Evolutionary conservation across 2,329 filamentous ascomycete genomes (phyloP).

Genomic region (Penicillium sp.): DNA sequence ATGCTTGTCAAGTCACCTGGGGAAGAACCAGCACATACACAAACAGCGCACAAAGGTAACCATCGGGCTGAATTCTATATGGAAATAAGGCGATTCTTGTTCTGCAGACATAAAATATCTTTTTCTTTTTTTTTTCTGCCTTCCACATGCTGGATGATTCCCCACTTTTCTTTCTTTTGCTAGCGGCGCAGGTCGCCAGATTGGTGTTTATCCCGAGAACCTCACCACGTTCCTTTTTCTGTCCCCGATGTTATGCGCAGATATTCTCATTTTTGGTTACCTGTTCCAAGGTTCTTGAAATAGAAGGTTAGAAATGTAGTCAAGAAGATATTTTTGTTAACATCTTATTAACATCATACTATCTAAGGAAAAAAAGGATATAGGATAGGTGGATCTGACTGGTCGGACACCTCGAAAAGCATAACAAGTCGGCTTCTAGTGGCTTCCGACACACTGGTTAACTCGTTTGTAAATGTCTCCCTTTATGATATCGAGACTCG

Average conservation of each 20-base stretch:
- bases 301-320: background rate
- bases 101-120: background rate
- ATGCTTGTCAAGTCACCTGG: background rate
- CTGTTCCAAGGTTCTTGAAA: background rate
- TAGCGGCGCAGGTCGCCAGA: slow-evolving; percentile 17
- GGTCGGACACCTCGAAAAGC: slow-evolving; percentile 16
- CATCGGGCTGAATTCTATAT: background rate
- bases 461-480: background rate
- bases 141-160: background rate
- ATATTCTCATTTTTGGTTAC: background rate
- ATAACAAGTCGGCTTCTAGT: slow-evolving; percentile 4
- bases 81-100: background rate
- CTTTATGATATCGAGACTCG: background rate
- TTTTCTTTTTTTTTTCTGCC: background rate
- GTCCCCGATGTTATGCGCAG: background rate
- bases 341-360: no score
- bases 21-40: background rate
- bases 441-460: slow-evolving; percentile 4
- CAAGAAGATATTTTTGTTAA: background rate
- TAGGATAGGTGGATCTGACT: slow-evolving; percentile 3
- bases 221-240: slow-evolving; percentile 1
- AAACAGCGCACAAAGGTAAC: background rate
- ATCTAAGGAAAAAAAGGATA: background rate
- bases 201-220: slow-evolving; percentile 14
- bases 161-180: slow-evolving; percentile 9